Evolutionary conservation across 345 rosid species (phyloP).

Genomic region (Melaleuca alternifolia): DNA sequence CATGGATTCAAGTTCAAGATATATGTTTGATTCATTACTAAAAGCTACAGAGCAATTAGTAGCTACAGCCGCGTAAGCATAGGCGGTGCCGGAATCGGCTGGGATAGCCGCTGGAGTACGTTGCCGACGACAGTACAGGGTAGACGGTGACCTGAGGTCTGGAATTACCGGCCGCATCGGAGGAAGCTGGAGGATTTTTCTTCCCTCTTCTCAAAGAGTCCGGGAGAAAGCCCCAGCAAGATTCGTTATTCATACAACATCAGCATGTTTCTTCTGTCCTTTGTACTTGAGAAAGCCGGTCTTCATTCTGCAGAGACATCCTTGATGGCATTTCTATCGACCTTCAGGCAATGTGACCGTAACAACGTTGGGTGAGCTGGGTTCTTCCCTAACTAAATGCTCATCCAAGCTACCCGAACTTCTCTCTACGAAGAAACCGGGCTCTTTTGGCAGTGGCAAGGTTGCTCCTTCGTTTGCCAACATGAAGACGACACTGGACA

Average conservation of each 20-base stretch:
- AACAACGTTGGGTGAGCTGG: not conserved
- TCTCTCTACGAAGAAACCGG: conserved; percentile 4
- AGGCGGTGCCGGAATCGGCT: conserved; percentile 15
- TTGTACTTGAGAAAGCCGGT: not conserved
- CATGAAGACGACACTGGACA: conserved; percentile 6
- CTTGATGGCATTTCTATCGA: not conserved
- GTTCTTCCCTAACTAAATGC: not conserved
- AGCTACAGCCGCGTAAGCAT: conserved; percentile 21
- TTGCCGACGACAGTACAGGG: conserved; percentile 9
- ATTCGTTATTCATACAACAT: not conserved
- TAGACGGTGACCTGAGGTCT: conserved; percentile 9
- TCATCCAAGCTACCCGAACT: not conserved
- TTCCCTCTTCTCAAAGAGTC: not conserved
- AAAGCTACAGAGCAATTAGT: not conserved
- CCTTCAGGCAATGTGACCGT: not conserved
- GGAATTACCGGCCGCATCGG: not conserved
- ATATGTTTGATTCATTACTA: not conserved
- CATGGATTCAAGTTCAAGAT: too few relatives aligned
- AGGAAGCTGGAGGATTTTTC: not conserved
- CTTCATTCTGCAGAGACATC: not conserved
- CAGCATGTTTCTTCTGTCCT: not conserved
- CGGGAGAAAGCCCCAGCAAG: not conserved
- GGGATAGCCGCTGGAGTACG: conserved; percentile 23
- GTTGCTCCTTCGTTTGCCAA: conserved; percentile 2
- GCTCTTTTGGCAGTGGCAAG: conserved; percentile 10